phyloP scores from a whole-genome alignment of 1,139 yeast genomes.

The Suhomyces atakaporum region DNA sequence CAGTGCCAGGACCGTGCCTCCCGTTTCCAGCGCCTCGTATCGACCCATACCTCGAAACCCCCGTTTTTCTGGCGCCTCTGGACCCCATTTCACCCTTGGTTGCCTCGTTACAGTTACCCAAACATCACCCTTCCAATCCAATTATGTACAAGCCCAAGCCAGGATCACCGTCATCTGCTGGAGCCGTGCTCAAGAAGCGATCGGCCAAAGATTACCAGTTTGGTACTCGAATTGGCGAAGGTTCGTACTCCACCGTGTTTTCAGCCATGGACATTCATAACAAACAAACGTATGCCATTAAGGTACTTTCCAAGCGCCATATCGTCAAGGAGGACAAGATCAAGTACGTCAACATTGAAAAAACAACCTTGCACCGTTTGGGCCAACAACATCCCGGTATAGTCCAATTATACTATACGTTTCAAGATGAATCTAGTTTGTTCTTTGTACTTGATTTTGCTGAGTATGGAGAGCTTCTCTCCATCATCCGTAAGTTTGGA shows the following conservation, averaged over 20 bases:
- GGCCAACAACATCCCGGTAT: constrained; percentile 69
- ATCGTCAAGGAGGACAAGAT: constrained; percentile 78
- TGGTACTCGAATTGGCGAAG: constrained; percentile 76
- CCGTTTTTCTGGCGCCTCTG: no score
- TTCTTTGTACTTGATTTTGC: constrained; percentile 81
- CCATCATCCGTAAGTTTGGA: constrained; percentile 60
- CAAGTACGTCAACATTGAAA: constrained; percentile 77
- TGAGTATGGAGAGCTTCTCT: constrained; percentile 72
- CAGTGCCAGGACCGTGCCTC: no score
- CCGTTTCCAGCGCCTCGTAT: no score
- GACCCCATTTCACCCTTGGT: not conserved
- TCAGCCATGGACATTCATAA: constrained; percentile 64
- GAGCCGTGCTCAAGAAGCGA: constrained; percentile 19
- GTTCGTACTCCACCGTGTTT: constrained; percentile 77
- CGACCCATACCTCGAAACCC: no score
- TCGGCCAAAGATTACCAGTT: constrained; percentile 70
- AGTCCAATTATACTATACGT: constrained; percentile 72
- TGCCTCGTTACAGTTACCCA: not conserved
- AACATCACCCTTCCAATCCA: no score
- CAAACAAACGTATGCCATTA: constrained; percentile 66
- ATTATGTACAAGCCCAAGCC: constrained; percentile 4
- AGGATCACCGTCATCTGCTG: constrained; percentile 7
- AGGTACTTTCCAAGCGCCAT: constrained; percentile 71
- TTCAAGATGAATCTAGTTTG: constrained; percentile 71
- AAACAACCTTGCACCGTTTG: constrained; percentile 69